Evolutionary conservation across 1,284 basidiomycete genomes (phyloP).

Genomic region (Peniophora sp.): DNA sequence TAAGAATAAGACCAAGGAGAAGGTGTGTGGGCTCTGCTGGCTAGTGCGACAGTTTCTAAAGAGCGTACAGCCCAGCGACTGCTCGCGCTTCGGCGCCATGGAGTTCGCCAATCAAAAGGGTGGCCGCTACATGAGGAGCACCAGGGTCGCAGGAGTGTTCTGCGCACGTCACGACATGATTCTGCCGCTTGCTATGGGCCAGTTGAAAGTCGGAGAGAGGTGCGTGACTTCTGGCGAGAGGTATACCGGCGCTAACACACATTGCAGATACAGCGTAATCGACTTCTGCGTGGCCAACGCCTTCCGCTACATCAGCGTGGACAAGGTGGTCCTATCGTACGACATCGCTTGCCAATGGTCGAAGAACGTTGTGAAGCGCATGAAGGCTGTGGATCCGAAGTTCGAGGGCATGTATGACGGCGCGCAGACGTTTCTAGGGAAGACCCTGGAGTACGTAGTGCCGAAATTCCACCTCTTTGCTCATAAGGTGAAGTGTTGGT

Average conservation of each 20-base stretch:
- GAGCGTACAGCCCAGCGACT: neutral
- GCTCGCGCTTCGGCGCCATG: neutral
- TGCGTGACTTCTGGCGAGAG: neutral
- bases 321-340: slow-evolving; percentile 12
- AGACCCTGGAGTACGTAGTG: slow-evolving; percentile 9
- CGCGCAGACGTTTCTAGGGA: neutral
- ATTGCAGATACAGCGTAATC: neutral
- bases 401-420: neutral
- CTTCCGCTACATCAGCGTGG: neutral
- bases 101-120: neutral
- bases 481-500: slow-evolving; percentile 10
- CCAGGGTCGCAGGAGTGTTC: neutral
- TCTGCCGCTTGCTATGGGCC: neutral
- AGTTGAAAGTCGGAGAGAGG: neutral
- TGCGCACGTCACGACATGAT: neutral
- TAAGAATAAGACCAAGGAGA: neutral
- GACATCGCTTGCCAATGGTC: slow-evolving; percentile 21
- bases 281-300: neutral
- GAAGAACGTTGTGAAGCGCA: slow-evolving; percentile 11
- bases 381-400: neutral
- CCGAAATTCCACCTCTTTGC: slow-evolving; percentile 15
- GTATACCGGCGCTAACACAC: neutral
- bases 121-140: neutral
- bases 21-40: neutral
- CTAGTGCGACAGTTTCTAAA: neutral